Base-by-base conservation (phyloP, 1,284 basidiomycete species). In the Vanrija pseudolonga region DNA sequence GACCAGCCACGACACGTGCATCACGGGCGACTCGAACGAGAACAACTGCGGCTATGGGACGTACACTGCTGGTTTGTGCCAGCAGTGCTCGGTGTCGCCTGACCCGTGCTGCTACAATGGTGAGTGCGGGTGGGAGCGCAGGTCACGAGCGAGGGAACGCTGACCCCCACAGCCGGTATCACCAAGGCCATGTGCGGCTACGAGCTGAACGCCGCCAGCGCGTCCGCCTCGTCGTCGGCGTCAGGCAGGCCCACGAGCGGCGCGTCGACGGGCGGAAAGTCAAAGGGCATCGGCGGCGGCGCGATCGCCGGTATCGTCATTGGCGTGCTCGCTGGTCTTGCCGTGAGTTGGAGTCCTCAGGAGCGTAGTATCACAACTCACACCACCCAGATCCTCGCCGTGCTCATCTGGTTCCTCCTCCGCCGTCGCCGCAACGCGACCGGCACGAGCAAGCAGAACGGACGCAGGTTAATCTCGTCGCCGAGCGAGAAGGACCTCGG, bases 31-130 rank as follows among this genome's bases (percentile, higher is more conserved):
- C 26, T 56, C 52, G 39, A 78, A 78, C 59, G 79, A 80, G 58
- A 65, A 62, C 19, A 78, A 76, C 65, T 80, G 79, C 57, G 79
- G 79, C 11, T 80, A 66, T 50, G 77, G 74, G 3, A 65, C 60
- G 9, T 71, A 67, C 7, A 72, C 67, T 12, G 58, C 58, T 18
- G 72, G 78, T 56, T 61, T 79, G 15, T 80, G 79, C 55, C n/a
- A 45, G 44, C 23, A 55, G 24, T 32, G 32, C 12, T 32, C 32
- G 12, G 32, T 32, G 32, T 32, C 32, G 6, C 67, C 69, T 2
- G 71, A 67, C 23, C 48, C 56, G 18, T 72, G 70, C 51, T 76
- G 74, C 60, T 74, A 73, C 51, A 22, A 42, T 18, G 56, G 72
- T 73, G 45, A 63, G 70, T 55, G n/a, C 12, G 37, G 41, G n/a